Base-by-base conservation (phyloP, 495 filamentous ascomycete species). In the Penicillium odoratum region DNA sequence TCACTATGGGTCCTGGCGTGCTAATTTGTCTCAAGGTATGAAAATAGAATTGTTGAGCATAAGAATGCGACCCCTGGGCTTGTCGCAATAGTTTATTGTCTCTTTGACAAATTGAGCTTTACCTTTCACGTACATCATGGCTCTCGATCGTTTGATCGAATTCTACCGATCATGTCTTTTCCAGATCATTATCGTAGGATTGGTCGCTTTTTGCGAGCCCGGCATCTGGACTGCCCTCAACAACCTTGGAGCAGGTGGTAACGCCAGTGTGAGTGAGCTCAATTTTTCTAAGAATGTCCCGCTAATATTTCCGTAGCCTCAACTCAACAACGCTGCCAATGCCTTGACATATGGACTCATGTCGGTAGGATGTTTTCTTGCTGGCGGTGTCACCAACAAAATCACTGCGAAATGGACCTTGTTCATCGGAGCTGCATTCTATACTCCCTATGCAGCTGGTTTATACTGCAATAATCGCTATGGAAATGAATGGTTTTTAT, bases 151-250 rank as follows among this genome's bases (percentile, higher is more conserved):
- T 36, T 3, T 57, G n/a, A 3, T 7, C 30, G 60, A 69, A 25
- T 75, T 74, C 67, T 85, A 82, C 62, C 80, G 78, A 51, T 80
- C 77, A 42, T 78, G 80, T 28, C 65, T 83, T 3, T 82, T 80
- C 66, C 82, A 84, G 58, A 79, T 81, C 36, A 74, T 85, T 48
- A 65, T 84, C 5, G 74, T 84, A 16, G 83, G 82, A 11, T 56
- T 80, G 34, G 80, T 85, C 40, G 78, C 76, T 2, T 84, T 85
- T 64, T 80, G 80, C 8, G 78, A 83, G 51, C 82, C 82, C 0
- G 83, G 83, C 1, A 81, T 86, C 34, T 86, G 82, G 83, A 83
- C 80, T 47, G 83, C 83, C 3, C 63, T 85, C 47, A 84, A 81
- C 57, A 80, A 73, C 62, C 77, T 82, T 4, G 83, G 83, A 28